phyloP scores from a whole-genome alignment of 208 protist species.

The Endotrypanum monterogeii region DNA sequence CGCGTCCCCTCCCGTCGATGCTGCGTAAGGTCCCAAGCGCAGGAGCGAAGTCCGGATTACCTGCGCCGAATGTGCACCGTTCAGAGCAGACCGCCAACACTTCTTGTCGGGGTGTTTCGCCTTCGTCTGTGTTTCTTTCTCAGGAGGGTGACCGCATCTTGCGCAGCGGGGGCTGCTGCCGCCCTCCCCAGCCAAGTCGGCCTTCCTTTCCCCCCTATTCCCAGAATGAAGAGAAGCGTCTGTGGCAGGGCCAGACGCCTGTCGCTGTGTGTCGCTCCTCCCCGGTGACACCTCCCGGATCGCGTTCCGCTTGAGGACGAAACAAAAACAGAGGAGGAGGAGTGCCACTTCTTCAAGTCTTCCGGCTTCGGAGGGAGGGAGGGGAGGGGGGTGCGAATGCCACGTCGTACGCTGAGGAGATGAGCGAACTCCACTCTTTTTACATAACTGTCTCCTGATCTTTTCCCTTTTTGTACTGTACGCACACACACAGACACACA shows the following conservation, averaged over 20 bases:
- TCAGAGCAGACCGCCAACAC: not conserved
- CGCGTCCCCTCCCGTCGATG: not conserved
- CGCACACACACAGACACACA: not conserved
- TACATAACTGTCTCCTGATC: not conserved
- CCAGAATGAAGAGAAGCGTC: not conserved
- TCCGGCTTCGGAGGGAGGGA: not conserved
- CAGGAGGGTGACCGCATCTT: not conserved
- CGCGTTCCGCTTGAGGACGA: not conserved
- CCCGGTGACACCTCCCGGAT: not conserved
- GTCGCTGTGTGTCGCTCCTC: not conserved
- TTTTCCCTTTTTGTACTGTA: not conserved
- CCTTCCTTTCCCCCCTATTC: not conserved
- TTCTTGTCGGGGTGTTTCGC: not conserved
- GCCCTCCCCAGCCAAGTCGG: not conserved
- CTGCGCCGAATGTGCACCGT: not conserved
- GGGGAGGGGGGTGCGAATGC: too few relatives aligned
- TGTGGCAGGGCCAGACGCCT: not conserved
- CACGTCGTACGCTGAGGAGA: not conserved
- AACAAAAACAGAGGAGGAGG: too few relatives aligned
- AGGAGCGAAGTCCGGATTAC: not conserved
- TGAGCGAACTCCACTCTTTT: not conserved
- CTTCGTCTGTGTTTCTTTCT: conserved; percentile 3
- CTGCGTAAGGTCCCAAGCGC: not conserved
- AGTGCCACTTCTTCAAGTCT: not conserved
- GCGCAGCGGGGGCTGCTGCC: not conserved